Base-by-base conservation (phyloP, 169 alveolate species). In the Toxoplasma gondii region DNA sequence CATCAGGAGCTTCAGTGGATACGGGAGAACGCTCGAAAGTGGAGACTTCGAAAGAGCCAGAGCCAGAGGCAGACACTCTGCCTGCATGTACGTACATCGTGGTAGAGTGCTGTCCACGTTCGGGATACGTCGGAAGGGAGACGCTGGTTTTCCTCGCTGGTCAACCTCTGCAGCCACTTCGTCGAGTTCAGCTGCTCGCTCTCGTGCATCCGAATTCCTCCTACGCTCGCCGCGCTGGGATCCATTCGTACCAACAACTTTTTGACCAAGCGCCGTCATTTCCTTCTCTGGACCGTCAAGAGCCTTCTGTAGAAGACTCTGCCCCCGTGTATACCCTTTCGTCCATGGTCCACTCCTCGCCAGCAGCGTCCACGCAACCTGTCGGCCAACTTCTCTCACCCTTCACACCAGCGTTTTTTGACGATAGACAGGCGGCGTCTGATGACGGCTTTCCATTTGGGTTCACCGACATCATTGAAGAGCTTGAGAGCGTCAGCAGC, bases 131-230 rank as follows among this genome's bases (percentile, higher is more conserved):
- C 29, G 86, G 82, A 2, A 36, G 90, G 16, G 54, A 91, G 9
- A 93, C 93, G 19, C 80, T 93, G 67, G 93, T 93, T 24, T 93
- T 87, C 70, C 80, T 91, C 5, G 43, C 92, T 7, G 95, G 95
- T 0, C 36, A 70, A 9, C 95, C 95, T 36, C 84, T 93, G 49
- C 58, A 93, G 93, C 95, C 93, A 19, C 88, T 93, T 88, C 95
- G 95, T 44, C 92, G 95, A 16, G 93, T 93, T 58, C 95, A 93
- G 93, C 93, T 93, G 36, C 64, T 93, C 49, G 95, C 95, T 27
- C 95, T 93, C 36, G 92, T 93, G 67, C 95, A 93, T 88, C 95
- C 95, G 58, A 93, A 93, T 54, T 84, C 93, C 67, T 80, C 95
- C 5, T 93, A 93, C 19, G 95, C 91, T 7, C 88, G 93, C 16